Base-by-base conservation (phyloP, 352 stramenopile species). In the Globisporangium echinulatum region DNA sequence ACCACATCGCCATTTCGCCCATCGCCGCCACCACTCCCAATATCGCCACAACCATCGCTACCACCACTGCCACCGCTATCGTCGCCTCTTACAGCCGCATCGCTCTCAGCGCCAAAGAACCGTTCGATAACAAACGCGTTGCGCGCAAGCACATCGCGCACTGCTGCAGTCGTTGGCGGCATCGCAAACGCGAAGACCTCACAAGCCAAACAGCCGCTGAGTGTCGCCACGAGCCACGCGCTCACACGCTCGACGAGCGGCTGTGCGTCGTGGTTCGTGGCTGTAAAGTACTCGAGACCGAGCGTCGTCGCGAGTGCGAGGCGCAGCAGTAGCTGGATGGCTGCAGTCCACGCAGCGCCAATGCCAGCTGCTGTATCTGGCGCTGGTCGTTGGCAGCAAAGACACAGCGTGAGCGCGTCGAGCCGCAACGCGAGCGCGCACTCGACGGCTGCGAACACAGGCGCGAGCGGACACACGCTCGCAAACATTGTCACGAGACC, bases 401-500 rank as follows among this genome's bases (percentile, higher is more conserved):
- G 67, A 49, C 72, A 82, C 8, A 84, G 53, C 3, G 82, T 64
- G 5, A 77, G 63, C 13, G 74, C 77, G 46, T 84, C 72, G 40
- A 79, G 50, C 0, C 77, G 68, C 25, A 82, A 44, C 38, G 76
- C 73, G 15, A 82, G 62, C 47, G 59, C 66, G 38, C 66, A 71
- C 36, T 84, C 77, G 4, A 75, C 5, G 5, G 84, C 56, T 8
- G 64, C 68, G n/a, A 86, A 56, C 36, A 82, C 19, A 10, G 77
- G 74, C 1, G 69, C 54, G 15, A 82, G 47, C 1, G 77, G 77
- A 25, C 69, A 69, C 25, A 72, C 64, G 49, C 66, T 68, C 19
- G 74, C 79, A 50, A 86, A 82, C 62, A 74, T 74, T 17, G 69
- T 56, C 4, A 84, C 57, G 46, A 84, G 54, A 5, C 74, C 77